A percentile compares a stretch with the other conserved stretches of the same genome.
phyloP scores from a whole-genome alignment of 2,329 filamentous ascomycete species.

The Pyrenophora graminea region DNA sequence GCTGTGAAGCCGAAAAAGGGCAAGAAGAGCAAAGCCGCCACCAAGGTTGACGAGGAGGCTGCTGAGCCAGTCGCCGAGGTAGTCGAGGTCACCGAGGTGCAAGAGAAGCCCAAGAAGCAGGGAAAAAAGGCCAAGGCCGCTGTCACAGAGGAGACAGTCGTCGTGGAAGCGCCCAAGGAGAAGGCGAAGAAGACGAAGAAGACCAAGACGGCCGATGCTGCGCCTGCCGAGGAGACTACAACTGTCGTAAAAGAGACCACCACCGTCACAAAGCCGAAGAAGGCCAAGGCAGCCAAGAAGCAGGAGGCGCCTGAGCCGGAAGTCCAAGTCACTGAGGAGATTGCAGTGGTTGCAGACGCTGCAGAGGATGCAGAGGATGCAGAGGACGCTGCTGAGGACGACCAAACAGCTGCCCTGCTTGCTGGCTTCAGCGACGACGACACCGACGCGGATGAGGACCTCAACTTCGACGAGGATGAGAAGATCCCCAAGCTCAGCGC shows the following conservation, averaged over 20 bases:
- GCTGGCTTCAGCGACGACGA: constrained; percentile 56
- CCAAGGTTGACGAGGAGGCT: constrained; percentile 12
- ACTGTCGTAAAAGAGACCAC: constrained; percentile 14
- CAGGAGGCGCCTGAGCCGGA: constrained; percentile 18
- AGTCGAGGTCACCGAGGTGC: constrained; percentile 8
- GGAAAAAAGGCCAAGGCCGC: constrained; percentile 23
- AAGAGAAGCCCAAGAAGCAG: constrained; percentile 22
- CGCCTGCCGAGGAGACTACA: constrained; percentile 16
- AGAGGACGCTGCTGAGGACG: constrained; percentile 41
- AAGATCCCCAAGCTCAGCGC: constrained; percentile 34
- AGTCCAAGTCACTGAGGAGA: constrained; percentile 21
- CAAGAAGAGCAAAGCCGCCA: constrained; percentile 40
- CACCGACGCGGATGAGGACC: constrained; percentile 43
- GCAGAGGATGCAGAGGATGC: constrained; percentile 25
- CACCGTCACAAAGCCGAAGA: constrained; percentile 23
- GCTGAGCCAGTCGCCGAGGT: constrained; percentile 5
- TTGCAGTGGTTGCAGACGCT: constrained; percentile 15
- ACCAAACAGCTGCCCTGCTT: constrained; percentile 57
- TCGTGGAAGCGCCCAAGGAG: constrained; percentile 20
- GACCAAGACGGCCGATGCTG: constrained; percentile 20
- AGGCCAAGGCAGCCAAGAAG: constrained; percentile 21
- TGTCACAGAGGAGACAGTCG: constrained; percentile 10
- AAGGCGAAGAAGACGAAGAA: constrained; percentile 30
- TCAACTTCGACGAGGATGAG: constrained; percentile 45
- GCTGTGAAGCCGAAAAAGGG: constrained; percentile 40